Percentiles rank a stretch among this genome's conserved stretches.
Conservation (phyloP, 768 basidiomycete species). For the Calocybe cyanea region DNA sequence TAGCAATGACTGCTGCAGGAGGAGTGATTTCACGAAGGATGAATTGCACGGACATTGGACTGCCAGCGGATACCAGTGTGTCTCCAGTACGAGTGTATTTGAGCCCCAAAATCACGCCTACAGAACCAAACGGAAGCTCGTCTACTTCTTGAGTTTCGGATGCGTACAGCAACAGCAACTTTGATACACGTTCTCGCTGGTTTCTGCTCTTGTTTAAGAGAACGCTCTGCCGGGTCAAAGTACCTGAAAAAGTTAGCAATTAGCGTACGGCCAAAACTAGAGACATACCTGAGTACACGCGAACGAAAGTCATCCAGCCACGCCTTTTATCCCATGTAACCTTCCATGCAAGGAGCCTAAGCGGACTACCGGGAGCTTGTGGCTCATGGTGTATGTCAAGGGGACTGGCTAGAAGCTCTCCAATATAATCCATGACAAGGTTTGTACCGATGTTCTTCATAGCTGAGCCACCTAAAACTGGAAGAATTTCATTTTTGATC, state of each 20-base stretch:
- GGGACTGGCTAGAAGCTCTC: constrained; percentile 76
- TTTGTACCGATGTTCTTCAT: constrained; percentile 79
- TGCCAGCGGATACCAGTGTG: constrained; percentile 61
- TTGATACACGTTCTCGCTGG: constrained; percentile 69
- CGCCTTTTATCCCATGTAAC: constrained; percentile 77
- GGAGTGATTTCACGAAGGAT: constrained; percentile 63
- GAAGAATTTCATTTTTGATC: constrained; percentile 60
- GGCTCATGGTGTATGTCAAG: constrained; percentile 53
- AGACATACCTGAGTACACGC: constrained; percentile 77
- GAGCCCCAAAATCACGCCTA: constrained; percentile 81
- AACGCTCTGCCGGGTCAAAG: constrained; percentile 55
- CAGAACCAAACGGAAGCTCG: constrained; percentile 72
- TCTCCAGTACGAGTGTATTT: constrained; percentile 86
- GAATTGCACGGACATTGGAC: constrained; percentile 31
- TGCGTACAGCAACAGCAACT: constrained; percentile 76
- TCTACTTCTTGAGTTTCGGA: constrained; percentile 75
- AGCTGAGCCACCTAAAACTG: constrained; percentile 82
- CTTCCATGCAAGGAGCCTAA: constrained; percentile 81
- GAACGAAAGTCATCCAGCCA: constrained; percentile 93
- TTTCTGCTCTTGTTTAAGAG: constrained; percentile 66
- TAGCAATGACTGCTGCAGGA: constrained; percentile 83
- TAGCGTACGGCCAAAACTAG: constrained; percentile 2
- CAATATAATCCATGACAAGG: constrained; percentile 75
- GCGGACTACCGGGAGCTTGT: constrained; percentile 42
- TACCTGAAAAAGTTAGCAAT: constrained; percentile 41